Conservation (phyloP, 2,329 filamentous ascomycete genomes). For the Microsporum audouinii region DNA sequence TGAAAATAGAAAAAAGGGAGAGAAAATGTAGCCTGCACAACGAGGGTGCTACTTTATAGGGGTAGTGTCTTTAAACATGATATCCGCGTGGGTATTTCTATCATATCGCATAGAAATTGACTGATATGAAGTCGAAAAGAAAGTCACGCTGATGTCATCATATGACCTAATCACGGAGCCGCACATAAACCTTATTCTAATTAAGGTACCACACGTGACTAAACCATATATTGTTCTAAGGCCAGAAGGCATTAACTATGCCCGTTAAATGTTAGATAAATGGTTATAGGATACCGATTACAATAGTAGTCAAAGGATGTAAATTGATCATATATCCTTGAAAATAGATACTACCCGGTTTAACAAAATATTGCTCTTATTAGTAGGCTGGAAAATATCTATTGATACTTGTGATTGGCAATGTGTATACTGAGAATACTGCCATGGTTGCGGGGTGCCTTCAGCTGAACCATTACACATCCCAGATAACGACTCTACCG, state of each 20-base stretch:
- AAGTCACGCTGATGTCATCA: background rate
- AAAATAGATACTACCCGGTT: no score
- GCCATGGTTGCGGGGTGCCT: background rate
- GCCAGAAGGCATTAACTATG: no score
- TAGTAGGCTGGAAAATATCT: background rate
- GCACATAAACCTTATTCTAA: slow-evolving; percentile 1
- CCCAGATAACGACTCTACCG: slow-evolving; percentile 71
- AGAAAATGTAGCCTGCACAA: background rate
- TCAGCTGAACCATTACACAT: slow-evolving; percentile 36
- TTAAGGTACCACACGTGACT: background rate
- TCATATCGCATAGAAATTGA: background rate
- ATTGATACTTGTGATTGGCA: background rate
- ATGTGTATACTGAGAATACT: background rate
- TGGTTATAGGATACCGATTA: no score
- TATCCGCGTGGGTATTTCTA: background rate
- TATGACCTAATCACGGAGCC: background rate
- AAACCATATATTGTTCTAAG: no score
- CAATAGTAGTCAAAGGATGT: no score
- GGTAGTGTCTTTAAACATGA: background rate
- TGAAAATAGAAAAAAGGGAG: background rate
- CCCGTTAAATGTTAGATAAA: no score
- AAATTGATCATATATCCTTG: no score
- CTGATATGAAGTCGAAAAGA: background rate
- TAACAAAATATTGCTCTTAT: no score
- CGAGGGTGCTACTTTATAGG: background rate